Base-by-base conservation (phyloP, 2,329 filamentous ascomycete species). In the Teratosphaeria zuluensis region DNA sequence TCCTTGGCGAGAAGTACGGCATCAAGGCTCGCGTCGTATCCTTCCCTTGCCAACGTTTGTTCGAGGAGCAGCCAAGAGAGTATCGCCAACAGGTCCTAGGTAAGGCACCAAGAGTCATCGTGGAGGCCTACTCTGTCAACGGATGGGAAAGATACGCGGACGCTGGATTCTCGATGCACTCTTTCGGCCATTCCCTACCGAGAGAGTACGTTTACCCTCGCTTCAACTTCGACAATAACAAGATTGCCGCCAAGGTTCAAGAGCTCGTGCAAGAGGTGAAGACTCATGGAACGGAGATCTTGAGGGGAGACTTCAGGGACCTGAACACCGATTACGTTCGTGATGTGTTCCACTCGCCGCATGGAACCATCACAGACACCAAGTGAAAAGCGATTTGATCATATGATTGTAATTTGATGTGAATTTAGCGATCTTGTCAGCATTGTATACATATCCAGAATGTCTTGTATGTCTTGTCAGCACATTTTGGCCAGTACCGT, bases 61-160 rank as follows among this genome's bases (percentile, higher is more conserved):
- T 81, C 62, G 78, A 80, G 59, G 64, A 70, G 6, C 79, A 82
- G 63, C 61, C 72, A 0, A 62, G 71, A 2, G 71, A 76, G 48
- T 81, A 81, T 65, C 77, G 73, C 65, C 74, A 77, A 0, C 64
- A 75, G 1, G 76, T 79, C 1, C 70, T 84, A 53, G 71, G 60
- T 0, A 48, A 46, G n/a, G 58, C 58, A 2, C 68, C 66, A 7
- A 56, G 65, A 3, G 79, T 87, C 16, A 80, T 84, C 4, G 81
- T 86, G 51, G 84, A 87, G 69, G 80, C 82, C 0, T 85, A 83
- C 65, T 76, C 79, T 1, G 74, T 77, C 1, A 80, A 80, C 59
- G 81, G 81, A 0, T 85, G 82, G 82, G 83, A 84, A 70, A 69
- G 82, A 21, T 85, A 84, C 64, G 82, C 81, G 0, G 78, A 84